Evolutionary conservation across 202 grass and related monocot genomes (phyloP).

Genomic region (Saccharum hybrid): DNA sequence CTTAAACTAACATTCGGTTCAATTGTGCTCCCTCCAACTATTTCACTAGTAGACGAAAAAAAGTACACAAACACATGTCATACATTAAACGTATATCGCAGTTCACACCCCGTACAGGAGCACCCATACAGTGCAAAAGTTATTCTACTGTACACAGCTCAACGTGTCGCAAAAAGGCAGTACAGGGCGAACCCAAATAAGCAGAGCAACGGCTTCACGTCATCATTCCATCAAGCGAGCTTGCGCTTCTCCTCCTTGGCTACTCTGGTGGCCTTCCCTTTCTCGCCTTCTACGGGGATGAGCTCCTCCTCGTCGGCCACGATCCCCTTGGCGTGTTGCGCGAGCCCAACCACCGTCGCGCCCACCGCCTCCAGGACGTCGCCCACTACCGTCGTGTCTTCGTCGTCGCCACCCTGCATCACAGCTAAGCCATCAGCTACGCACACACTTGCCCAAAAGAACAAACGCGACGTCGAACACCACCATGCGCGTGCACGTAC

Average conservation of each 20-base stretch:
- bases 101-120: no score
- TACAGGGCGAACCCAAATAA: background rate
- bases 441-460: background rate
- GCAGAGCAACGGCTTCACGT: background rate
- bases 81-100: no score
- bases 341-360: constrained; percentile 59
- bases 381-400: constrained; percentile 40
- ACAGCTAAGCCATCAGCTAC: constrained; percentile 42
- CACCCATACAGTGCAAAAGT: background rate
- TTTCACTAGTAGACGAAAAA: no score
- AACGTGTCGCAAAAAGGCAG: no score
- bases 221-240: background rate
- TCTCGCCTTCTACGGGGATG: background rate
- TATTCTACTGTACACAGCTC: background rate
- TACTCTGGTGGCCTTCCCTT: background rate
- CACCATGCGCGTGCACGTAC: background rate
- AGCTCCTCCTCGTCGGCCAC: constrained; percentile 68
- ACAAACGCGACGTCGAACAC: no score
- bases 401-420: constrained; percentile 10
- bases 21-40: no score
- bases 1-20: no score
- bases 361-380: constrained; percentile 69
- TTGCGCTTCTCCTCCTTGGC: constrained; percentile 41
- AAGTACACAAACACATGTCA: no score
- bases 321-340: constrained; percentile 59